Conservation (phyloP, 352 stramenopile genomes). For the Blastocystis sp. region DNA sequence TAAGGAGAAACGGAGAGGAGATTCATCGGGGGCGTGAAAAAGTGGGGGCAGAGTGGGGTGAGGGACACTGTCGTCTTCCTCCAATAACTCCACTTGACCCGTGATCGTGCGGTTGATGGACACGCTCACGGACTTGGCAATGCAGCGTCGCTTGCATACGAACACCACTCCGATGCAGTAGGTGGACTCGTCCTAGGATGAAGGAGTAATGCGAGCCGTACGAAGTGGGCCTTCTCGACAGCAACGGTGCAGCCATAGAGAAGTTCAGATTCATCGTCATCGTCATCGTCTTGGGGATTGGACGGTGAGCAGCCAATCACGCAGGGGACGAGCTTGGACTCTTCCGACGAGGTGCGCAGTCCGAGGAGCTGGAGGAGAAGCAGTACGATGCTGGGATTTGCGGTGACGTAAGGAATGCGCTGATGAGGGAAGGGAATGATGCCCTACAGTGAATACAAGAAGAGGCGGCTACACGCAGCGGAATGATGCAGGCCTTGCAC, state of each 20-base stretch:
- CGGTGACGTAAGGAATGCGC: not conserved
- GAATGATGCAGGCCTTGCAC: not conserved
- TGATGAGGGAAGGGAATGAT: not conserved
- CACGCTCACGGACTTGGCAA: not conserved
- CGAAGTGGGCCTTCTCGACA: conserved; percentile 8
- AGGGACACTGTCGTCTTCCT: too few species aligned
- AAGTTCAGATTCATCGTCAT: not conserved
- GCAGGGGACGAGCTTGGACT: not conserved
- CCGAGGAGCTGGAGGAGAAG: conserved; percentile 16
- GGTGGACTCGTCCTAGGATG: not conserved
- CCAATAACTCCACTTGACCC: too few species aligned
- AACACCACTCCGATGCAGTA: conserved; percentile 1
- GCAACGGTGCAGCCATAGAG: not conserved
- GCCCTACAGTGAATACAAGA: not conserved
- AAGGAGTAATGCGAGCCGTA: not conserved
- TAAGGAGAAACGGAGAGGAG: not conserved
- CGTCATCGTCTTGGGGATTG: not conserved
- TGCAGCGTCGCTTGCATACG: not conserved
- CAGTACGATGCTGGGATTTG: conserved; percentile 8
- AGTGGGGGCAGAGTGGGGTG: too few species aligned
- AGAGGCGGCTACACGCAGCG: not conserved
- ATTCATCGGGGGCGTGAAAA: not conserved
- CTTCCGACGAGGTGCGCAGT: not conserved
- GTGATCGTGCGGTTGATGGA: too few species aligned
- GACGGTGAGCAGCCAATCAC: not conserved